Evolutionary conservation across 2,329 filamentous ascomycete genomes (phyloP), one percentile per base, ranked within the genome.

Genomic region (Phaeoacremonium minimum): DNA sequence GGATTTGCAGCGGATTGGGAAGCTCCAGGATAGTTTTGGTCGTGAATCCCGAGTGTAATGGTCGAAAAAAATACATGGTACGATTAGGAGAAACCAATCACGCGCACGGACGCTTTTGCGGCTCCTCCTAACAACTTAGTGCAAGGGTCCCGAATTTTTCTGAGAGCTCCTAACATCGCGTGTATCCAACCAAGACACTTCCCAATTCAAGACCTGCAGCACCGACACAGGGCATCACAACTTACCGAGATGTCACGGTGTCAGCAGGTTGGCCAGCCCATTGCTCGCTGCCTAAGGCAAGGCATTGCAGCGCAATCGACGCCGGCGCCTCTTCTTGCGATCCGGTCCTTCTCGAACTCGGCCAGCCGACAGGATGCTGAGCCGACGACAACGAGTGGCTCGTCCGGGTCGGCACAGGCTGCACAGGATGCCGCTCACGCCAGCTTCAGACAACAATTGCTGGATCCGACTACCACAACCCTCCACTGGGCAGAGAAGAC

Each of bases 401-500:
- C 41, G 14, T 40, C 43, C 13, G 15, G 35, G 8, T 33, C 47
- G 42, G 31, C 46, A 33, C 35, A 46, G 44, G 41, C 47, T 32
- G 28, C 42, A 38, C 32, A 44, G 40, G 37, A 49, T 37, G 40
- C 46, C 28, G 14, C 36, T 37, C 12, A 34, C 35, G 34, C 19
- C 32, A 46, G 50, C 19, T 46, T 66, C 41, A 57, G 57, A 37
- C 59, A 64, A 19, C 57, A 63, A 45, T 64, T 72, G 48, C 63
- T 79, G 47, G 77, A 88, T 56, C 85, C 83, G n/a, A 69, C 76
- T 44, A 80, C 77, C n/a, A 84, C 86, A 17, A 72, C 77, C 30
- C 78, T 71, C 32, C 70, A 67, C 32, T 72, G 71, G 56, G 71
- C 80, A 40, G 85, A 93, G 63, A 73, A 75, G 45, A 74, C 73